Evolutionary conservation across 2,329 filamentous ascomycete species (phyloP), one percentile per base, ranked within the genome.

Genomic region (Ascomycota sp.): DNA sequence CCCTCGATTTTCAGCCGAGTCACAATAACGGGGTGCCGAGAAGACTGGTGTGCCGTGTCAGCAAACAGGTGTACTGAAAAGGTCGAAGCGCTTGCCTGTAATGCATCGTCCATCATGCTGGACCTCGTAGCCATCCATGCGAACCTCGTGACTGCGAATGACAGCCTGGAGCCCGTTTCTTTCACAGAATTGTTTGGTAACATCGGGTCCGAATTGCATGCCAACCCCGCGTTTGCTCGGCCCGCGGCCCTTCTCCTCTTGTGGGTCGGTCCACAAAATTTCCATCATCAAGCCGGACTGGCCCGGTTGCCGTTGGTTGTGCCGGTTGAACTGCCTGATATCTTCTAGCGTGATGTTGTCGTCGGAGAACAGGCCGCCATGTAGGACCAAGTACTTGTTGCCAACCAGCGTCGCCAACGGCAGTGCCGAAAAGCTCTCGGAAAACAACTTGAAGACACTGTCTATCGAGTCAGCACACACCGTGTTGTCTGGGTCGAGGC

Each of bases 231-330:
- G 72, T 64, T 98, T 98, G 61, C 83, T 93, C 27, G 89, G 89
- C 7, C 85, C 82, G 41, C 89, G 74, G 30, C 89, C 89, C 20
- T 78, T 74, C 41, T 73, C 65, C 1, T 78, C 66, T 51, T 98
- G 89, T 3, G 89, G 89, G 48, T 98, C 89, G 1, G 89, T 95
- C 89, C 89, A 98, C 28, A 98, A 68, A 89, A 98, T 98, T 56
- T 98, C 89, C 89, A 98, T 98, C 89, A 98, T 98, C 43, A 98
- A 59, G 10, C 89, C 89, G 29, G 78, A 60, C 52, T 98, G 89
- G 21, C 89, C 89, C 3, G 89, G 86, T 46, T 95, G 86, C 36
- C 81, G 69, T 55, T 95, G 89, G 50, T 69, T 73, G 56, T 94
- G 85, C 39, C 86, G 67, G 55, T 95, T 75, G 33, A 95, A 62